Percentiles rank a stretch among this genome's conserved stretches.
phyloP scores from a whole-genome alignment of 441 rosid species.

The Erysimum cheiri region DNA sequence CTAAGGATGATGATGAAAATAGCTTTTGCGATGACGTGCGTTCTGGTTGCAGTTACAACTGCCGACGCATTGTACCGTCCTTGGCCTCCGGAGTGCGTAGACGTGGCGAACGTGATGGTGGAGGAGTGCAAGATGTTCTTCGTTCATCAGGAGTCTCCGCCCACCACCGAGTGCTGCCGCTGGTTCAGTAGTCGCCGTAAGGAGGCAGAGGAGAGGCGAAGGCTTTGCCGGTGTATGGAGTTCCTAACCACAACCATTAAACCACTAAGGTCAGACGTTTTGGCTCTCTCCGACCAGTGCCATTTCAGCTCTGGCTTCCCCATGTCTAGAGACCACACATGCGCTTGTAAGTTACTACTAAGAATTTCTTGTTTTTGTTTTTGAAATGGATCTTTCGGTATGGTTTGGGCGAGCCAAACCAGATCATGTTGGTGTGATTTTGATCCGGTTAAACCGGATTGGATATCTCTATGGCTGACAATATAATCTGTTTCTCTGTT shows the following conservation, averaged over 20 bases:
- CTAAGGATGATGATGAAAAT: constrained; percentile 25
- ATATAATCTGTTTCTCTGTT: neutral
- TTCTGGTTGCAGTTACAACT: constrained; percentile 16
- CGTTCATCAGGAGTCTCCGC: constrained; percentile 22
- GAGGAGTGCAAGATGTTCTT: constrained; percentile 33
- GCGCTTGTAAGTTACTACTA: constrained; percentile 18
- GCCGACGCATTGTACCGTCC: constrained; percentile 26
- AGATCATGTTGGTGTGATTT: neutral
- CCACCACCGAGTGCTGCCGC: constrained; percentile 33
- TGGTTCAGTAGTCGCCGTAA: constrained; percentile 40
- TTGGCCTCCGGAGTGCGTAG: constrained; percentile 36
- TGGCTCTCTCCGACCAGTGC: constrained; percentile 37
- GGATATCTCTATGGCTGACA: neutral
- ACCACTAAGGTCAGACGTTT: neutral
- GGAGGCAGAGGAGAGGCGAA: constrained; percentile 11
- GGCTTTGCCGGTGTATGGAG: constrained; percentile 39
- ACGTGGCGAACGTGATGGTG: constrained; percentile 26
- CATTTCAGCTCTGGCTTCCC: constrained; percentile 32
- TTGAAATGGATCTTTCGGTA: neutral
- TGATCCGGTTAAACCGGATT: neutral
- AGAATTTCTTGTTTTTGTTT: neutral
- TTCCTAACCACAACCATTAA: constrained; percentile 6
- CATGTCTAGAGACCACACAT: constrained; percentile 23
- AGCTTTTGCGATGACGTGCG: constrained; percentile 23
- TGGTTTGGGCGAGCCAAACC: neutral